phyloP scores from a whole-genome alignment of 2,329 filamentous ascomycete species.

The Colletotrichum truncatum region DNA sequence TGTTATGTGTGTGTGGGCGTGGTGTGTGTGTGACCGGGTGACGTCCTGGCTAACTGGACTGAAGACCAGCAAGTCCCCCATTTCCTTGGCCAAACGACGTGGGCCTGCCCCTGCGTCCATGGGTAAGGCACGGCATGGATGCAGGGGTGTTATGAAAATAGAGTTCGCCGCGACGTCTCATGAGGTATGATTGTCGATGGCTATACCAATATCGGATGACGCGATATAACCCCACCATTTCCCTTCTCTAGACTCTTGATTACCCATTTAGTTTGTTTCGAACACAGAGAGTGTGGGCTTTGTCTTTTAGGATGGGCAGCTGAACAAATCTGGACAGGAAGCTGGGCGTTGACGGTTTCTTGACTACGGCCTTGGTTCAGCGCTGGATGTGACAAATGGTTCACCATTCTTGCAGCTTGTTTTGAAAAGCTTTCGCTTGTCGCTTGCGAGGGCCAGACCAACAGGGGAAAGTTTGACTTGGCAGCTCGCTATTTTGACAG shows the following conservation, averaged over 20 bases:
- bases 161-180: constrained; percentile 27
- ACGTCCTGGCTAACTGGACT: neutral
- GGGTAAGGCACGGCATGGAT: neutral
- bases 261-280: neutral
- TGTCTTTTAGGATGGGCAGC: neutral
- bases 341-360: neutral
- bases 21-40: neutral
- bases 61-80: too few species aligned
- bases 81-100: too few species aligned
- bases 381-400: too few species aligned
- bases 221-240: neutral
- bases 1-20: neutral
- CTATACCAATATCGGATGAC: constrained; percentile 2
- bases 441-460: neutral
- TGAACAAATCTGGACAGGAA: neutral
- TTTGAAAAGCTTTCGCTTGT: neutral
- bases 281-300: neutral
- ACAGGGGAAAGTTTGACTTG: neutral
- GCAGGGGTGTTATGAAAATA: neutral
- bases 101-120: neutral
- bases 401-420: too few species aligned
- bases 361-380: too few species aligned
- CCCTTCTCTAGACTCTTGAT: neutral
- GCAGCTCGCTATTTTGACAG: constrained; percentile 1
- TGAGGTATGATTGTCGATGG: constrained; percentile 18